Base-by-base conservation (phyloP, 805 yeast genomes). In the Pichia sporocuriosa region DNA sequence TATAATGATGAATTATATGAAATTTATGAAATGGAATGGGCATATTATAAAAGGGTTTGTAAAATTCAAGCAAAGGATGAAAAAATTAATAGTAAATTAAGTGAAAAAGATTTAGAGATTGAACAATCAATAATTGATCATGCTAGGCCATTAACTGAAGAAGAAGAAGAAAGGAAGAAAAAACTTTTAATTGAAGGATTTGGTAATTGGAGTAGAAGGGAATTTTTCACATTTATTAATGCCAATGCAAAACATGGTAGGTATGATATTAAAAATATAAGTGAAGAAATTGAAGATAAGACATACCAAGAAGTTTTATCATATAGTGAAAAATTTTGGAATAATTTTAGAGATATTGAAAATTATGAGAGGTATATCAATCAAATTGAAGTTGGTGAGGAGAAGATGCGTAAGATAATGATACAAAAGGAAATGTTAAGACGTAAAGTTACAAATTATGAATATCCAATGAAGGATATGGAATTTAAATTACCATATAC, bases 381-480 rank as follows among this genome's bases (percentile, higher is more conserved):
- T 16, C 90, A 81, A 53, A 86, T 93, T 46, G 95, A 88, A 55
- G 71, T 75, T 4, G 98, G 97, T 13, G 97, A 93, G 58, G 96
- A 88, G 46, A 83, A 75, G 59, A 73, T 84, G 21, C 68, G 77
- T 35, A 79, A 76, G 53, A 57, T 73, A 9, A 73, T 73, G 52
- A 64, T 79, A 25, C 96, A 88, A 55, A 84, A 79, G 57, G 95
- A 85, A 60, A 74, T 86, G 16, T 67, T 93, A 42, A 75, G 89
- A 54, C 69, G 82, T 46, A 89, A 90, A 59, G 64, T 93, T 24
- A 72, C 83, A 19, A 70, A 72, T 47, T 85, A 80, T 60, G 65
- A 67, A 30, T 49, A 47, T 31, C 98, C 98, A 11, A 65, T 90
- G 48, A 84, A 82, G 58, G 94, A 90, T 51, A 66, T 90, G 49